Conservation (phyloP, 106 monocot genomes). For the Chionographis japonica region DNA sequence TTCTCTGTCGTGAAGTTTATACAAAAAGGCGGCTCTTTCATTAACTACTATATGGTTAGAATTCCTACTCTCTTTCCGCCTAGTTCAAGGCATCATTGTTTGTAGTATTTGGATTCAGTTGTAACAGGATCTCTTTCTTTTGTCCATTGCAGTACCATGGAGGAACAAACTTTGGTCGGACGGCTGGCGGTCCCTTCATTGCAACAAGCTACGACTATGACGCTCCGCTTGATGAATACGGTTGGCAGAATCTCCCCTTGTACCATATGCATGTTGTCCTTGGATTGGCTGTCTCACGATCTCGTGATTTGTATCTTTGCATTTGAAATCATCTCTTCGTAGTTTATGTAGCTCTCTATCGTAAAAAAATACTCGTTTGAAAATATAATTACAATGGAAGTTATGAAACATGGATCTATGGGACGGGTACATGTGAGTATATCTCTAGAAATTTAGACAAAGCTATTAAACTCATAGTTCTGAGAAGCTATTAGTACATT, state of each 20-base stretch:
- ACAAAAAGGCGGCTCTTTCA: conserved; percentile 88
- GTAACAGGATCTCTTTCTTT: neutral
- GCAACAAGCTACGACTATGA: conserved; percentile 94
- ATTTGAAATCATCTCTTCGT: no score
- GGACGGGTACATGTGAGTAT: no score
- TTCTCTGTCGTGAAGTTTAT: conserved; percentile 84
- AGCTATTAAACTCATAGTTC: no score
- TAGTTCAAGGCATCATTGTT: no score
- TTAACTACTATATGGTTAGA: conserved; percentile 97
- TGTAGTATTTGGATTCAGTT: neutral
- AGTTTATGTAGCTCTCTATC: no score
- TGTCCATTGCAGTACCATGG: conserved; percentile 54
- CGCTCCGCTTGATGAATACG: conserved; percentile 93
- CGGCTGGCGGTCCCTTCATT: conserved; percentile 80
- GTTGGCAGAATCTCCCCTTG: conserved; percentile 22
- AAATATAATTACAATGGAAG: no score
- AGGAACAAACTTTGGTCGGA: conserved; percentile 89
- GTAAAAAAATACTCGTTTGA: no score
- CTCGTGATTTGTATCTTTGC: neutral
- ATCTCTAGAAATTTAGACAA: no score
- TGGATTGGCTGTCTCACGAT: neutral
- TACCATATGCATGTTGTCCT: neutral
- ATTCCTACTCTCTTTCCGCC: neutral
- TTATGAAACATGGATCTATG: no score
- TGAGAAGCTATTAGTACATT: no score